phyloP scores from a whole-genome alignment of 1,284 basidiomycete genomes.

The Apiotrichum brassicae region DNA sequence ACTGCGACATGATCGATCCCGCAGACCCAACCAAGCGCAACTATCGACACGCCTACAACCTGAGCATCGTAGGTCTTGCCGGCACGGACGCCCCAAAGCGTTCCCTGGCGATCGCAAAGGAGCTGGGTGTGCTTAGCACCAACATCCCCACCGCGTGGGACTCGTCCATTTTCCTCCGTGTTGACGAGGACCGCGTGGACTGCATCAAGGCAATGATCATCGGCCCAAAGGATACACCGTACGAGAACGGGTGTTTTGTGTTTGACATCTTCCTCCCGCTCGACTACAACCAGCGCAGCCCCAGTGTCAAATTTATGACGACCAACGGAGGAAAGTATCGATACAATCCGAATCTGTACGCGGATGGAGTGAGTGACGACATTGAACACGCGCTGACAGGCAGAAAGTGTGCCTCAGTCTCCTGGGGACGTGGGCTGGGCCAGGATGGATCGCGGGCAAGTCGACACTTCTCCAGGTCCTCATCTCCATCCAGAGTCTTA shows the following conservation, averaged over 20 bases:
- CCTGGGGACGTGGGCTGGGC: conserved; percentile 82
- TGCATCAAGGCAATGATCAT: conserved; percentile 82
- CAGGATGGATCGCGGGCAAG: conserved; percentile 79
- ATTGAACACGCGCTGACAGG: conserved; percentile 27
- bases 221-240: conserved; percentile 86
- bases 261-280: conserved; percentile 84
- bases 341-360: conserved; percentile 87
- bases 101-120: conserved; percentile 81
- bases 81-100: conserved; percentile 67
- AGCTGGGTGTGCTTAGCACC: conserved; percentile 83
- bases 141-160: conserved; percentile 83
- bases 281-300: conserved; percentile 31
- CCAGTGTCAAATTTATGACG: conserved; percentile 77
- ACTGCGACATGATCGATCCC: conserved; percentile 57
- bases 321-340: conserved; percentile 81
- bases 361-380: conserved; percentile 52
- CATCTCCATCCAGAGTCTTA: conserved; percentile 91
- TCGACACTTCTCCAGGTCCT: conserved; percentile 72
- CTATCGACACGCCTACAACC: conserved; percentile 25
- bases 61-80: conserved; percentile 17
- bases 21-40: background rate
- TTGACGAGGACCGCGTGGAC: conserved; percentile 67
- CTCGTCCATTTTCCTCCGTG: conserved; percentile 71
- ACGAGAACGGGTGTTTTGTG: conserved; percentile 52
- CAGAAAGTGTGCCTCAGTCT: conserved; percentile 80